These are phyloP conservation scores for Vaccinium macrocarpon DNA, from an alignment of 148 eudicot genomes.

Conservation along the genomic window DNA sequence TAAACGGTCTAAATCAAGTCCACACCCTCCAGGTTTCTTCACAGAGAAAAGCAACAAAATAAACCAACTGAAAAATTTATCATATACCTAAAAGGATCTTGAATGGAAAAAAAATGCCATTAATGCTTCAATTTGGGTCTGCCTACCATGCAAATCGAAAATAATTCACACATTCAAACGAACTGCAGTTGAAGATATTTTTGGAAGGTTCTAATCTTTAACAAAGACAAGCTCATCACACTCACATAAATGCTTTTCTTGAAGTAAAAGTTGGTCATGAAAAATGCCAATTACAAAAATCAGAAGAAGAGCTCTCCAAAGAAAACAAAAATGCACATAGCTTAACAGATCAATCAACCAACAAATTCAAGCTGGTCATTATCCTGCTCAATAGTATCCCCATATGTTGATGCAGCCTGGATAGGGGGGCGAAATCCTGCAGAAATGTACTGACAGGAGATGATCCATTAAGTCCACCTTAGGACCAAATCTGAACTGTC, in stretches of 20 bases:
- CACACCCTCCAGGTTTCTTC: slow-evolving; percentile 51
- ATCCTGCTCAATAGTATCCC: neutral
- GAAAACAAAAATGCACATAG: neutral
- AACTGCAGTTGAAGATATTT: neutral
- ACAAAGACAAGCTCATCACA: neutral
- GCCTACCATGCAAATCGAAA: neutral
- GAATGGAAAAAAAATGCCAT: neutral
- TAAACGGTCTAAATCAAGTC: slow-evolving; percentile 82
- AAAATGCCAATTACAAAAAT: neutral
- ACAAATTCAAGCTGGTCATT: neutral
- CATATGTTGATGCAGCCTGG: neutral
- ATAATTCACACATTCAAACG: too few species aligned
- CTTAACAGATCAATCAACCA: slow-evolving; percentile 1
- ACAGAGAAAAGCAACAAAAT: slow-evolving; percentile 19
- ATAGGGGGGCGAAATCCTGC: neutral
- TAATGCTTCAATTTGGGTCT: neutral
- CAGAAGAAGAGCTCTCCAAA: neutral
- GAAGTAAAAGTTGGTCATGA: neutral
- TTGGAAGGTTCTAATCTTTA: neutral
- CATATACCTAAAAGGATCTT: neutral
- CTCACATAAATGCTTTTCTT: neutral
- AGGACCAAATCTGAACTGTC: neutral
- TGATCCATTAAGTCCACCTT: neutral
- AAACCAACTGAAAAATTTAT: neutral
- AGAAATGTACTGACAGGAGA: neutral